Percentiles rank a stretch among this genome's conserved stretches.
Evolutionary conservation across 257 asterid genomes (phyloP).

Genomic region (Solanum virginianum): DNA sequence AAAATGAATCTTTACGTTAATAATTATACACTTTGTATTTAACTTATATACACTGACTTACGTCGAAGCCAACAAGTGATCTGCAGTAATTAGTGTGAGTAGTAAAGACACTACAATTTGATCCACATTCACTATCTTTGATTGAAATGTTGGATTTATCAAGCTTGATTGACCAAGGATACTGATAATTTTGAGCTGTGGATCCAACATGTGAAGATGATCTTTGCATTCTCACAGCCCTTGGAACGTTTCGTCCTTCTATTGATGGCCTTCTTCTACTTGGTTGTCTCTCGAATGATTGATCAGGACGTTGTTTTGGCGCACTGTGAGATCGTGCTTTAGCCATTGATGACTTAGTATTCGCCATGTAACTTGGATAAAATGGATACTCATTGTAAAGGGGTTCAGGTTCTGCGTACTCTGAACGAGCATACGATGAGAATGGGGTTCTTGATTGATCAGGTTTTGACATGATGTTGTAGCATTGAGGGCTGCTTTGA

Average conservation of each 20-base stretch:
- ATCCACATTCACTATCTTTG: constrained; percentile 84
- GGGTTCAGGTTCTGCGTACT: constrained; percentile 42
- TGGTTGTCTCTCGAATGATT: constrained; percentile 49
- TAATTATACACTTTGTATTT: neutral
- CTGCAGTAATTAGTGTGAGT: constrained; percentile 57
- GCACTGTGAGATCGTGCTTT: constrained; percentile 92
- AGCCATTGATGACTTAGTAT: constrained; percentile 83
- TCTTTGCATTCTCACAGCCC: constrained; percentile 84
- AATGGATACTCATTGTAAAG: constrained; percentile 44
- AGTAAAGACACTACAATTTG: constrained; percentile 58
- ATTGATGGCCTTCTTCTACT: constrained; percentile 63
- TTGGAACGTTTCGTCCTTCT: constrained; percentile 82
- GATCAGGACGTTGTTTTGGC: constrained; percentile 91
- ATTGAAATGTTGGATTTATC: constrained; percentile 64
- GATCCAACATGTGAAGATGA: constrained; percentile 83
- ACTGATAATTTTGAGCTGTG: constrained; percentile 45
- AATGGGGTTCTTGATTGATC: constrained; percentile 26
- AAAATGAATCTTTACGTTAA: neutral
- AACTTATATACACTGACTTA: neutral
- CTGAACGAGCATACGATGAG: constrained; percentile 38
- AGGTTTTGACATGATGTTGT: constrained; percentile 49
- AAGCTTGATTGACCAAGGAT: constrained; percentile 89
- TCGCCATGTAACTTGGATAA: constrained; percentile 87
- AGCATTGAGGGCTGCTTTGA: constrained; percentile 79
- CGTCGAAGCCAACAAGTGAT: constrained; percentile 78